Evolutionary conservation across 495 filamentous ascomycete species (phyloP).

Genomic region (Aspergillus homomorphus): DNA sequence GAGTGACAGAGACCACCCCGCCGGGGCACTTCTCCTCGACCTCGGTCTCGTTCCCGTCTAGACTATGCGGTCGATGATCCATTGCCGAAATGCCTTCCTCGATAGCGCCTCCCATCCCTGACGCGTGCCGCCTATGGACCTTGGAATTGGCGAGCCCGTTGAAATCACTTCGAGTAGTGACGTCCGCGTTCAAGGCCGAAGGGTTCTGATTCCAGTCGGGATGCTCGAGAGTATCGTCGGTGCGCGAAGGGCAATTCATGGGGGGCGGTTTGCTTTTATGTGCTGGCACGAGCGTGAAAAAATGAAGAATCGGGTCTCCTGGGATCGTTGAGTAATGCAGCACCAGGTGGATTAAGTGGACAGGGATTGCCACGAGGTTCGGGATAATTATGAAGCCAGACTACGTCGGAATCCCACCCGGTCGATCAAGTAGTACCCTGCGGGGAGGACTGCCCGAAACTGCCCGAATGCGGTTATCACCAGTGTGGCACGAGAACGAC

Average conservation of each 20-base stretch:
- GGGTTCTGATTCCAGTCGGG: conserved; percentile 61
- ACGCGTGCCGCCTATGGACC: conserved; percentile 34
- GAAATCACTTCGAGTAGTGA: conserved; percentile 61
- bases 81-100: conserved; percentile 28
- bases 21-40: conserved; percentile 29
- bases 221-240: conserved; percentile 54
- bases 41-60: conserved; percentile 24
- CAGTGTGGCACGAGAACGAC: neutral
- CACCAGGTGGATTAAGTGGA: neutral
- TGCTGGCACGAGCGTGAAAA: neutral
- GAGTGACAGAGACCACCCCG: conserved; percentile 36
- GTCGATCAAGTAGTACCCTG: conserved; percentile 15
- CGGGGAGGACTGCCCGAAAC: conserved; percentile 21
- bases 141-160: conserved; percentile 52
- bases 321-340: neutral
- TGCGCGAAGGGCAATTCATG: conserved; percentile 66
- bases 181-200: conserved; percentile 51
- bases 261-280: conserved; percentile 5
- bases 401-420: conserved; percentile 10
- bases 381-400: neutral
- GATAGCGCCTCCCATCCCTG: conserved; percentile 18
- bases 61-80: conserved; percentile 23
- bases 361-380: neutral
- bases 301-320: neutral
- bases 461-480: conserved; percentile 21